These are phyloP conservation scores for Amanita molliuscula DNA, from an alignment of 768 basidiomycete genomes.

Conservation along the genomic window DNA sequence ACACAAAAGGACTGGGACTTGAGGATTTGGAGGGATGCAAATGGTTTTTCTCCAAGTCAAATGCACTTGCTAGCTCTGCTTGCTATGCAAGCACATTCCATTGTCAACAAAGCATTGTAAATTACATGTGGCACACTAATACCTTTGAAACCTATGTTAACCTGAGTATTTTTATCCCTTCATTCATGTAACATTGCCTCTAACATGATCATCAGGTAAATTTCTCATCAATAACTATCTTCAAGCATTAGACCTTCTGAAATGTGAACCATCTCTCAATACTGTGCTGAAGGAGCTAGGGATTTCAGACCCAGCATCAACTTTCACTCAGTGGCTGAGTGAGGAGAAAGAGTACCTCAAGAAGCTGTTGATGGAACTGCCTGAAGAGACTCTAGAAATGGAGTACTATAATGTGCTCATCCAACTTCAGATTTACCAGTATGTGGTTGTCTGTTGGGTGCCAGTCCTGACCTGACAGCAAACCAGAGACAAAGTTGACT, in stretches of 20 bases:
- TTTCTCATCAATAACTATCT: conserved; percentile 17
- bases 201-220: not conserved
- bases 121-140: conserved; percentile 9
- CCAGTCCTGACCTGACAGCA: no score
- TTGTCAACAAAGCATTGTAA: conserved; percentile 12
- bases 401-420: conserved; percentile 9
- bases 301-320: not conserved
- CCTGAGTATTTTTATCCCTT: conserved; percentile 9
- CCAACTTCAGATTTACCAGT: not conserved
- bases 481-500: no score
- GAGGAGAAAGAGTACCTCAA: conserved; percentile 14
- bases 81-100: conserved; percentile 14
- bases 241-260: conserved; percentile 15
- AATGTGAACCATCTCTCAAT: not conserved
- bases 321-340: conserved; percentile 13
- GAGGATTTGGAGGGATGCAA: conserved; percentile 14
- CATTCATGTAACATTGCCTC: not conserved
- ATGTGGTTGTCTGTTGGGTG: not conserved
- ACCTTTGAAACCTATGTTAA: conserved; percentile 14
- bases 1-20: conserved; percentile 12
- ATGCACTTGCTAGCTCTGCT: conserved; percentile 13
- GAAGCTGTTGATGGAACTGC: conserved; percentile 7
- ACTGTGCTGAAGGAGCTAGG: conserved; percentile 3
- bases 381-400: conserved; percentile 11
- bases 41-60: conserved; percentile 13